Evolutionary conservation across 306 rosid species (phyloP), one percentile per base, ranked within the genome.

Genomic region (Cucumis cinereus): DNA sequence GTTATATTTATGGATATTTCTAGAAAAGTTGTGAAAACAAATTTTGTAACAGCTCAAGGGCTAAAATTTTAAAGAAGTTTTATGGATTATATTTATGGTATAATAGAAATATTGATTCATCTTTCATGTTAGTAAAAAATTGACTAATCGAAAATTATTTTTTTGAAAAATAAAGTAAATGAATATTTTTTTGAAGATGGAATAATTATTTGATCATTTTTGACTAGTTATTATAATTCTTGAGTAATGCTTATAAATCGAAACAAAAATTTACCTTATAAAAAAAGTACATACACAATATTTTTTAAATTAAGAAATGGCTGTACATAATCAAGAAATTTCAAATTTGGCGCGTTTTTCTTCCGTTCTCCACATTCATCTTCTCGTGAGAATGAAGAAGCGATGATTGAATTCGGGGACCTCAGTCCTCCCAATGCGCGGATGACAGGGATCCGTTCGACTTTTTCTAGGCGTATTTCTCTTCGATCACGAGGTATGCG

Each of bases 401-500:
- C 4, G 24, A 33, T 17, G 24, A 63, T 19, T n/a, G 72, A 64
- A 64, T 40, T 76, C 72, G 24, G 59, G 59, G 8, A 22, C 56
- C 86, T 5, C 77, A 49, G 16, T 54, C 8, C 15, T 84, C 89
- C 13, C 19, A 17, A 12, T 5, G 3, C 61, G 59, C 58, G 5
- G 85, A 79, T 74, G 79, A 76, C 78, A 74, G 55, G 17, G 57
- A 80, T 41, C 84, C 88, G 43, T 58, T 93, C 14, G 82, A 87
- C 73, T 85, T 91, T 56, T 84, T 89, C 17, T 82, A 91, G 66
- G 92, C 97, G 61, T 91, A 64, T 91, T 90, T 69, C 85, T 93
- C 83, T 91, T 91, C 81, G 98, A 91, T 72, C 89, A 93, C 87
- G 94, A 93, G 23, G n/a, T n/a, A n/a, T n/a, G n/a, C 81, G 98